Base-by-base conservation (phyloP, 768 basidiomycete species). In the Hygrophoropsis aurantiaca region DNA sequence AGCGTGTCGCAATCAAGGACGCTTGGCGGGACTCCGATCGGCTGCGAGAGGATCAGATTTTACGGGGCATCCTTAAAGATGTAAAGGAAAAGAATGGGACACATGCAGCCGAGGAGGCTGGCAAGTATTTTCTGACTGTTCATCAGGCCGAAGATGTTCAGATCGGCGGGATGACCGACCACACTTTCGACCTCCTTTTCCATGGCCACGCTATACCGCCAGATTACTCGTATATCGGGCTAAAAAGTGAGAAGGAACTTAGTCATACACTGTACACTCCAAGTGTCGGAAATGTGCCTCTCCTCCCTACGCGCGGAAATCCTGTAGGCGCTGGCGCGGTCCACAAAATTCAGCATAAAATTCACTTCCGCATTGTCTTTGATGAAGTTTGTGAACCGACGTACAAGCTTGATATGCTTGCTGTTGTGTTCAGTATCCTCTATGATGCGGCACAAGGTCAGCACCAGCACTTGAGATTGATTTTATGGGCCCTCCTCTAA, bases 291-390 rank as follows among this genome's bases (percentile, higher is more conserved):
- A n/a, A n/a, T n/a, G n/a, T n/a, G n/a, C 30, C 19, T 20, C n/a
- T 26, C 5, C n/a, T n/a, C n/a, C n/a, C n/a, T n/a, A n/a, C n/a
- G n/a, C n/a, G n/a, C n/a, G n/a, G n/a, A n/a, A n/a, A n/a, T n/a
- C n/a, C n/a, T n/a, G n/a, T n/a, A n/a, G n/a, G n/a, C n/a, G n/a
- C n/a, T n/a, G n/a, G n/a, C n/a, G n/a, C n/a, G n/a, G n/a, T n/a
- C n/a, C n/a, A n/a, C n/a, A 26, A 44, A 32, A 34, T 34, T 16
- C 15, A 37, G 9, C 42, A 33, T 9, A 53, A 42, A 30, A 25
- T 43, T 15, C 57, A 51, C 33, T 42, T 47, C 26, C 43, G 51
- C 16, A 44, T 55, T 4, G 54, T 58, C 18, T 55, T 55, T 42
- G 41, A 50, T 20, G 56, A 55, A 35, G 44, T 35, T 24, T 47